A percentile compares a stretch with the other conserved stretches of the same genome.
Conservation (phyloP, 2,329 filamentous ascomycete species). For the Ophiocordyceps camponoti-floridani region DNA sequence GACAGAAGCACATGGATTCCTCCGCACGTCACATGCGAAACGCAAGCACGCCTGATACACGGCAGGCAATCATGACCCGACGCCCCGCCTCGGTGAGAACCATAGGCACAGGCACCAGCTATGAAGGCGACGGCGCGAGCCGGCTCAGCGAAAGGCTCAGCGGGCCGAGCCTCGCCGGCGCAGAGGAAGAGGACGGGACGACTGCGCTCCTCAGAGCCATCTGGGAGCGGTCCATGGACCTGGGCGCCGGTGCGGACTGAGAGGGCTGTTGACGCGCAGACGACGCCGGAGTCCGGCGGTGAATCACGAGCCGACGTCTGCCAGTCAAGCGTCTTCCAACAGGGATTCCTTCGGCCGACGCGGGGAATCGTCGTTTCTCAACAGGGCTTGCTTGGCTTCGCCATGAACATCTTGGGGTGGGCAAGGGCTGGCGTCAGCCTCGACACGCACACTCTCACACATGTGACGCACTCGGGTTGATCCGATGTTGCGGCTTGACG, state of each 20-base stretch:
- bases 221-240: constrained; percentile 43
- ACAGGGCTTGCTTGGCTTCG: neutral
- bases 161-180: constrained; percentile 29
- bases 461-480: neutral
- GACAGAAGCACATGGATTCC: constrained; percentile 14
- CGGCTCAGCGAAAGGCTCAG: constrained; percentile 25
- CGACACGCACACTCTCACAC: neutral
- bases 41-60: constrained; percentile 17
- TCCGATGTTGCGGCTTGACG: neutral
- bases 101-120: constrained; percentile 23
- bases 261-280: neutral
- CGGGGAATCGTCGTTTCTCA: neutral
- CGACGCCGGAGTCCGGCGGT: neutral
- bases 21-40: constrained; percentile 18
- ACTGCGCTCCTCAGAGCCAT: constrained; percentile 34
- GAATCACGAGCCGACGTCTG: neutral
- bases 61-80: constrained; percentile 12
- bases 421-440: neutral
- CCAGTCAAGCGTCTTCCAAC: neutral
- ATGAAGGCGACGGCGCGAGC: constrained; percentile 25
- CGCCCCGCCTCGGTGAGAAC: constrained; percentile 18
- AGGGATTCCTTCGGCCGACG: neutral
- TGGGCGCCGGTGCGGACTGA: constrained; percentile 28
- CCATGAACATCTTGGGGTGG: neutral
- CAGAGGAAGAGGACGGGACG: constrained; percentile 31